A percentile compares a stretch with the other conserved stretches of the same genome.
phyloP scores from a whole-genome alignment of 495 filamentous ascomycete genomes.

The Apodospora peruviana region DNA sequence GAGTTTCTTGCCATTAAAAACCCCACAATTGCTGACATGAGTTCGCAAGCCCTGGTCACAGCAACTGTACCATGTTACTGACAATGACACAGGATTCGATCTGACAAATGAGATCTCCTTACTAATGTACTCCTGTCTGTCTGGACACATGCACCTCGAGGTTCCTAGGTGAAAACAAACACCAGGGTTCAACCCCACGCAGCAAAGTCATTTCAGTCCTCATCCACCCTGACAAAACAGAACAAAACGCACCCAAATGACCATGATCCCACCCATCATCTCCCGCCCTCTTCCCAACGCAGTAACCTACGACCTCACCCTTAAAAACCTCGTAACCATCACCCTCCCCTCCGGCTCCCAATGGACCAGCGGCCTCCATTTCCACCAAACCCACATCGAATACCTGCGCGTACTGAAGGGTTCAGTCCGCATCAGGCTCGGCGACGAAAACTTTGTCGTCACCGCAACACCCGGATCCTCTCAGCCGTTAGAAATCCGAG shows the following conservation, averaged over 20 bases:
- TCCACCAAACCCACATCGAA: constrained; percentile 29
- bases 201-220: not conserved
- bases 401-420: constrained; percentile 26
- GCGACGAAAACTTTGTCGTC: not conserved
- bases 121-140: no score
- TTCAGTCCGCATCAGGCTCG: constrained; percentile 15
- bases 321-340: constrained; percentile 19
- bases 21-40: no score
- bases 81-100: no score
- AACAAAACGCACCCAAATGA: not conserved
- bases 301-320: constrained; percentile 27
- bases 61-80: no score
- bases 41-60: no score
- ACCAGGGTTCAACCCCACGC: no score
- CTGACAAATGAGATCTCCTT: no score
- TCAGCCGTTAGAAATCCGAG: not conserved
- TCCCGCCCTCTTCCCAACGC: constrained; percentile 22
- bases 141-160: no score
- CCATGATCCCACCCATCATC: constrained; percentile 11
- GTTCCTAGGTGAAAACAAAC: no score
- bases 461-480: constrained; percentile 6
- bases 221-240: not conserved
- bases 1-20: no score
- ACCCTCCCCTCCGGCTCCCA: constrained; percentile 21
- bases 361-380: constrained; percentile 31